Base-by-base conservation (phyloP, 139 green algal genomes). In the Chlorella vulgaris region DNA sequence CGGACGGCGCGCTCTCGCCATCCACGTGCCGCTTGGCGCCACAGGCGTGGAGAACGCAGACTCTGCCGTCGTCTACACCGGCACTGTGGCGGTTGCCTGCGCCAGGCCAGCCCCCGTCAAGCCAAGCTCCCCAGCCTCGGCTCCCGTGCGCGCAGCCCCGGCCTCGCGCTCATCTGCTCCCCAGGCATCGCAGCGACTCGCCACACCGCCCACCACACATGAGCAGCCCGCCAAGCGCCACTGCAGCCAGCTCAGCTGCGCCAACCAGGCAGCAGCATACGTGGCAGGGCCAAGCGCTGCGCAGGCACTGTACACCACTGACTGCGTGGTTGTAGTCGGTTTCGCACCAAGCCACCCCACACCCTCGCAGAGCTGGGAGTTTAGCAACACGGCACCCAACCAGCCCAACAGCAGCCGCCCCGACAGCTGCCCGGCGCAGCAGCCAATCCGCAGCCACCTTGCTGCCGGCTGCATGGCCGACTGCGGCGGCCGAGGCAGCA, bases 221-320 rank as follows among this genome's bases (percentile, higher is more conserved):
- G 65, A 71, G 65, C 36, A 71, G 65, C 31, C 65, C 8, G 65
- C 65, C 65, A 71, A 71, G 65, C 65, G 65, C 35, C 43, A n/a
- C n/a, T n/a, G 65, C 65, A 29, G 22, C 5, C 15, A 8, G 18
- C n/a, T 15, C 55, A 65, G 55, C 55, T 28, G 55, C 55, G 21
- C 18, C 15, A 29, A n/a, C 55, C 55, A n/a, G 5, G 21, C 21
- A 21, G 55, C 15, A 29, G 18, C 55, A 65, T 28, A 5, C 22
- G 21, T 65, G 55, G 55, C 18, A 65, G 55, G 5, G 21, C 55
- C 55, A 29, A 10, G 10, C 47, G 15, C 15, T 10, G 47, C 47
- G 15, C 47, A 10, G 47, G 47, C 47, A 58, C n/a, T n/a, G n/a
- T n/a, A n/a, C n/a, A n/a, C n/a, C n/a, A n/a, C n/a, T n/a, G n/a